Conservation (phyloP, 2,329 filamentous ascomycete genomes). For the Fusarium neocosmosporiellum region DNA sequence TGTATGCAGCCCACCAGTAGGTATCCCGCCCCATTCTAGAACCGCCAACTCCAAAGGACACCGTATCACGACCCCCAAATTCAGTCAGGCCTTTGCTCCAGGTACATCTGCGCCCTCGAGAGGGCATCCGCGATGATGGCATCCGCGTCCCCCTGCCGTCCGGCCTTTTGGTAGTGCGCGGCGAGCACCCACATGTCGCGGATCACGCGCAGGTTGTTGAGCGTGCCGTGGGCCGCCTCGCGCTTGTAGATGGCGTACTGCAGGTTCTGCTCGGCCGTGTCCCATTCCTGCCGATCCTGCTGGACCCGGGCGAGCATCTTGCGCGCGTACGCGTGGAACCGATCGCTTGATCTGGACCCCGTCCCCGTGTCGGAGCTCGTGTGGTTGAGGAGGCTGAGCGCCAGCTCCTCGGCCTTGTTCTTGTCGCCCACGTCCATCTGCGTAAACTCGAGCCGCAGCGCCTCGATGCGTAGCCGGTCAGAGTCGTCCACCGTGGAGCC, state of each 20-base stretch:
- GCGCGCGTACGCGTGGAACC: slow-evolving; percentile 53
- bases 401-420: slow-evolving; percentile 47
- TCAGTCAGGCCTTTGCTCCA: slow-evolving; percentile 39
- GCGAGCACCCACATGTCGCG: slow-evolving; percentile 54
- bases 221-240: slow-evolving; percentile 50
- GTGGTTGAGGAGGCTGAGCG: slow-evolving; percentile 42
- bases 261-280: slow-evolving; percentile 48
- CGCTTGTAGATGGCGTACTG: slow-evolving; percentile 48
- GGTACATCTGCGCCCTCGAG: slow-evolving; percentile 46
- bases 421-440: slow-evolving; percentile 52
- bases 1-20: background rate
- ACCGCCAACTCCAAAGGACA: slow-evolving; percentile 1
- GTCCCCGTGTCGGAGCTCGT: slow-evolving; percentile 34
- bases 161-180: slow-evolving; percentile 47
- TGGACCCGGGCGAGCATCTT: slow-evolving; percentile 53
- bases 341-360: slow-evolving; percentile 43
- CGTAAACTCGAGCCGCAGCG: slow-evolving; percentile 51
- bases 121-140: slow-evolving; percentile 48
- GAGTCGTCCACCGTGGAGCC: slow-evolving; percentile 25
- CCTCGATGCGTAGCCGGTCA: slow-evolving; percentile 47
- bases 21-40: background rate
- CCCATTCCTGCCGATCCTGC: slow-evolving; percentile 48
- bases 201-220: slow-evolving; percentile 50
- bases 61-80: background rate
- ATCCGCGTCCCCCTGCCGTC: slow-evolving; percentile 43